Percentiles rank a stretch among this genome's conserved stretches.
These are phyloP conservation scores for Podaxis rugospora DNA, from an alignment of 768 basidiomycete genomes.

Conservation along the genomic window DNA sequence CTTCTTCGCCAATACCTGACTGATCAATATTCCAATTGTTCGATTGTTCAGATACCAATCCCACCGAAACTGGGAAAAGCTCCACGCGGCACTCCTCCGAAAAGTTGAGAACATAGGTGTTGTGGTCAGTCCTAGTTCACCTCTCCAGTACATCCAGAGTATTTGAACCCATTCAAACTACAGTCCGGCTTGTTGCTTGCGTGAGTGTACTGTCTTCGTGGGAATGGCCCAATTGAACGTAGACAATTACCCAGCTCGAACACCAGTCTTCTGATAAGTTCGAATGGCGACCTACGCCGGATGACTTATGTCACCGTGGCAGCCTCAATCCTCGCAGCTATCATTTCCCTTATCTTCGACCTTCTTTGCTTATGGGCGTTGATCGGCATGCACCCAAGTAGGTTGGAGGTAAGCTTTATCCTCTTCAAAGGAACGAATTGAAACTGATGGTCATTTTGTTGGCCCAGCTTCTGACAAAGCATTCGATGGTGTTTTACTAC, in stretches of 20 bases:
- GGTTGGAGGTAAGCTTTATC: constrained; percentile 1
- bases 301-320: constrained; percentile 6
- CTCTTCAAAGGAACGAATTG: too few species aligned
- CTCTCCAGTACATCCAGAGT: background rate
- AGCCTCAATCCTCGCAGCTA: constrained; percentile 5
- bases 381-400: constrained; percentile 5
- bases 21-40: background rate
- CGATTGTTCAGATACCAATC: constrained; percentile 1
- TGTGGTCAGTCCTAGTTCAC: background rate
- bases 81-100: constrained; percentile 5
- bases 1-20: background rate
- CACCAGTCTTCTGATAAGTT: constrained; percentile 8
- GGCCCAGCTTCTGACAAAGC: constrained; percentile 3
- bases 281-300: background rate
- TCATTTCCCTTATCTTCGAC: constrained; percentile 8
- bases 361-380: constrained; percentile 10
- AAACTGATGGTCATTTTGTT: background rate
- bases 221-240: background rate
- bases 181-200: constrained; percentile 11
- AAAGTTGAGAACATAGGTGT: constrained; percentile 13
- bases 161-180: background rate
- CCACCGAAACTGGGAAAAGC: constrained; percentile 6
- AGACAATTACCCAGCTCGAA: background rate
- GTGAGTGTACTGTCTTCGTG: background rate
- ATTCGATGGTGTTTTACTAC: constrained; percentile 10